Conservation (phyloP, 2,329 filamentous ascomycete genomes). For the Verticillium albo-atrum region DNA sequence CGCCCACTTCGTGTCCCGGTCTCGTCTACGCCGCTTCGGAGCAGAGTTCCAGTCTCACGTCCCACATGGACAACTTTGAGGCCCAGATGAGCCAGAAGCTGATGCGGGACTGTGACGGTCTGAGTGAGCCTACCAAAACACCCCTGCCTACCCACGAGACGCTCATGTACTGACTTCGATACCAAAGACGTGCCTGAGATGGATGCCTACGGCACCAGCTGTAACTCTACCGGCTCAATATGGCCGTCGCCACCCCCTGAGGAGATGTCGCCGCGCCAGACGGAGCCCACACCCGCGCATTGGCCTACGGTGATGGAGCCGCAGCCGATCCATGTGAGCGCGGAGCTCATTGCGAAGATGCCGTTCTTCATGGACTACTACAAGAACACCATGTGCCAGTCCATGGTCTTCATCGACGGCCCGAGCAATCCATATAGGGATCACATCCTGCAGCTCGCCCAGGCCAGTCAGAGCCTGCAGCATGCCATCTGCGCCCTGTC, state of each 20-base stretch:
- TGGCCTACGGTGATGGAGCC: constrained; percentile 43
- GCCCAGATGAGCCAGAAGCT: constrained; percentile 48
- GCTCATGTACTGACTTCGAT: constrained; percentile 15
- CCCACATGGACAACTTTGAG: constrained; percentile 56
- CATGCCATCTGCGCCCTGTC: constrained; percentile 88
- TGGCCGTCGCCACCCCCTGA: constrained; percentile 44
- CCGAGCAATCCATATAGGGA: constrained; percentile 81
- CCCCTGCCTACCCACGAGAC: background rate
- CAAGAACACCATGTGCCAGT: constrained; percentile 84
- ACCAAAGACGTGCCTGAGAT: constrained; percentile 46
- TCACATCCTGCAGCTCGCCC: constrained; percentile 74
- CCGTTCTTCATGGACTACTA: constrained; percentile 92
- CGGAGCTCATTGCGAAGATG: constrained; percentile 70
- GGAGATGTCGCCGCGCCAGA: constrained; percentile 37
- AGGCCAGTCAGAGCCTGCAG: constrained; percentile 76
- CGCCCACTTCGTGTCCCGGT: constrained; percentile 57
- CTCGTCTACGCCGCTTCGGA: constrained; percentile 58
- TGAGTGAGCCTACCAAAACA: constrained; percentile 40
- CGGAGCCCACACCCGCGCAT: constrained; percentile 40
- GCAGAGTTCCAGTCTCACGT: constrained; percentile 55
- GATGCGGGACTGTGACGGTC: constrained; percentile 49
- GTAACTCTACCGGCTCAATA: constrained; percentile 40
- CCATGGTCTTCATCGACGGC: constrained; percentile 86
- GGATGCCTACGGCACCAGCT: constrained; percentile 47
- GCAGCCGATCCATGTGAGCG: constrained; percentile 46